These are phyloP conservation scores for Speleostelium caveatum DNA, from an alignment of 78 protist species.

Conservation along the genomic window DNA sequence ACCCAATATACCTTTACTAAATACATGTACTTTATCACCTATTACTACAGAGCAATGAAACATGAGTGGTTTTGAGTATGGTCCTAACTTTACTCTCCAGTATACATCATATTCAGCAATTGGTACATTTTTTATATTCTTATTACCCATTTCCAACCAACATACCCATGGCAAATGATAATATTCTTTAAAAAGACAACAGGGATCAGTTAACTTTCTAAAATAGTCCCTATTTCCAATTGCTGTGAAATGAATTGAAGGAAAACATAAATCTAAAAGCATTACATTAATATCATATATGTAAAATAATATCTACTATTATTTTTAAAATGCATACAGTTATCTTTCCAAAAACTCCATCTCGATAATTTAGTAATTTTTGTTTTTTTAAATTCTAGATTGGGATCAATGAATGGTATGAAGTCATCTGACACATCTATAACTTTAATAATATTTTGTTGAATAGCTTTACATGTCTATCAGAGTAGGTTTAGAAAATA, in stretches of 20 bases:
- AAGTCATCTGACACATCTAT: background rate
- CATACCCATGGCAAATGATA: background rate
- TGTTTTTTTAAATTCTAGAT: background rate
- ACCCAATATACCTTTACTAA: background rate
- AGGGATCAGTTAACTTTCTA: background rate
- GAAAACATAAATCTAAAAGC: background rate
- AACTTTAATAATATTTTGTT: too few relatives aligned
- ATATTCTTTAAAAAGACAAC: background rate
- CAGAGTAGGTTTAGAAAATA: too few relatives aligned
- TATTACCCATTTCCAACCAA: background rate
- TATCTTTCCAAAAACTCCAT: background rate
- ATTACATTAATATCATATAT: too few relatives aligned
- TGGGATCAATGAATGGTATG: background rate
- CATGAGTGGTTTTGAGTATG: background rate
- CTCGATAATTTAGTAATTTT: background rate
- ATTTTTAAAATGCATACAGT: background rate
- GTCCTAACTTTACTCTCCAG: background rate
- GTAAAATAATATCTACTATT: too few relatives aligned
- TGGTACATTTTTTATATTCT: background rate
- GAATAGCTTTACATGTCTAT: background rate
- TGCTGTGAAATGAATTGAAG: background rate
- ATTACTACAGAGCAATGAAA: background rate
- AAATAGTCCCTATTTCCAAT: background rate
- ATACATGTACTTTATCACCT: background rate
- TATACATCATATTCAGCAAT: background rate